Base-by-base conservation (phyloP, 1,139 yeast species). In the Suhomyces atakaporum region DNA sequence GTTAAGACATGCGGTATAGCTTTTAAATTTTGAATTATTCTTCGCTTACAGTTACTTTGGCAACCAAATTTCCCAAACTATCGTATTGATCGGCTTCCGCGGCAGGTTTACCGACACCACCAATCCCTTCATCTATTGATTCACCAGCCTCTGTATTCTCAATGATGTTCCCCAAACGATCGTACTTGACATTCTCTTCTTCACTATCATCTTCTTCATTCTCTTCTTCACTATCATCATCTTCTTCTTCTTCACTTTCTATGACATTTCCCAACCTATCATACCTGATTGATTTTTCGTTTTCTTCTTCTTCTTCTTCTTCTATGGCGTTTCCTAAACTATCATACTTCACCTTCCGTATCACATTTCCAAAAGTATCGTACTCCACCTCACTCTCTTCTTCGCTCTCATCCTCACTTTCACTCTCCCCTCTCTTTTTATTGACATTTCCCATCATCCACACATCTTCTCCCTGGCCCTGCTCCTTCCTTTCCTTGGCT, bases 391-490 rank as follows among this genome's bases (percentile, higher is more conserved):
- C 40, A 2, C 19, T 32, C 9, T 36, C 44, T 5, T 33, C 45
- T 3, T 33, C 38, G 3, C 38, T 41, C 8, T 40, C 49, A 5
- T 38, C 43, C 5, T 34, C 44, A 12, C 43, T 50, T 6, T 36
- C 45, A 4, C 30, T 46, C 3, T 27, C 40, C 1, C 24, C 32
- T n/a, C 21, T 31, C 29, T 36, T 38, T 44, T 84, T 77, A 49
- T 84, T 88, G 11, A 81, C 82, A 53, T 83, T 85, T 0, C 96
- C 96, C 64, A 79, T 74, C 63, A 76, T 68, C 95, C 95, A 87
- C 5, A 84, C 63, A 59, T 86, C 95, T 13, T 68, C 81, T 12
- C 66, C 72, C 22, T 74, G 70, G 7, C 72, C 73, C 38, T 63
- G 56, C 39, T 65, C 70, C 51, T 80, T 79, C 40, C 95, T 70